Conservation (phyloP, 441 rosid species). For the Croton laevigatus region DNA sequence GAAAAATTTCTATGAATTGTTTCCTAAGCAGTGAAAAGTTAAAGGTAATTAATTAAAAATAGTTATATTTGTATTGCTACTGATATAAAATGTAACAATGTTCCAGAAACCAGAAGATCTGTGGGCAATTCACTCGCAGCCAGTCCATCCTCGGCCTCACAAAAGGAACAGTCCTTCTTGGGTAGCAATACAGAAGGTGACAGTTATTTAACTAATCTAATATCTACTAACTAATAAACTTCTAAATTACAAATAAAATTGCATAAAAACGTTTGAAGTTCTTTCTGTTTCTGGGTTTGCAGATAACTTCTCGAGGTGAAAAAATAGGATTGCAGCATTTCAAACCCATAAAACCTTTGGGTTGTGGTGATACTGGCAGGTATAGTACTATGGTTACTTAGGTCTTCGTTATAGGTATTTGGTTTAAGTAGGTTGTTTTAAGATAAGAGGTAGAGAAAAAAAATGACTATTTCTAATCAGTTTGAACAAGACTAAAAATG, state of each 20-base stretch:
- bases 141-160: constrained; percentile 87
- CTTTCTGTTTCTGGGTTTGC: neutral
- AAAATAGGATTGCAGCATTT: constrained; percentile 83
- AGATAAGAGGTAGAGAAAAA: no score
- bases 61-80: neutral
- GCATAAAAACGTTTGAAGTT: neutral
- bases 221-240: no score
- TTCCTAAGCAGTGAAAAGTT: neutral
- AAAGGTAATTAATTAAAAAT: neutral
- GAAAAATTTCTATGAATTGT: neutral
- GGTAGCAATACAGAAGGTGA: constrained; percentile 84
- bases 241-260: no score
- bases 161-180: constrained; percentile 64
- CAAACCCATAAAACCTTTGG: constrained; percentile 91
- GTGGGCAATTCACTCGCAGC: constrained; percentile 84
- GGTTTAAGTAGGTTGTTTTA: no score
- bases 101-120: constrained; percentile 91
- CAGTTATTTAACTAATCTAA: neutral
- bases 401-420: no score
- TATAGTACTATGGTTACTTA: constrained; percentile 20
- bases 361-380: constrained; percentile 99
- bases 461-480: no score
- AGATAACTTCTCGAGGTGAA: constrained; percentile 79
- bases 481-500: no score
- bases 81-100: constrained; percentile 23